Base-by-base conservation (phyloP, 2,329 filamentous ascomycete genomes). In the Calonectria pteridis region DNA sequence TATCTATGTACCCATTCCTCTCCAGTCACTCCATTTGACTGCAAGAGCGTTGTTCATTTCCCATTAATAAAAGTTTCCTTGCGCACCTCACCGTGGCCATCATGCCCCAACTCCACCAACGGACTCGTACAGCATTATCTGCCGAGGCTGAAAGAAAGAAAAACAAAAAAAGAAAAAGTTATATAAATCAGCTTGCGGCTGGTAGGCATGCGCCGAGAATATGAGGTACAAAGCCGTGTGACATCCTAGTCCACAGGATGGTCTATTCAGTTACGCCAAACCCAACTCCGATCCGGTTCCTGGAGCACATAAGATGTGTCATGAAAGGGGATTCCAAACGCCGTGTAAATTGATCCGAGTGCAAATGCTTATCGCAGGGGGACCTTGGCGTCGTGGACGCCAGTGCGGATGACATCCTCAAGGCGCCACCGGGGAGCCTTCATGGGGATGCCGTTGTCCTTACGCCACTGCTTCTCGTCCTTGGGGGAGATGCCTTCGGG, bases 401-500 rank as follows among this genome's bases (percentile, higher is more conserved):
- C 94, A 67, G 90, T 88, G 77, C 90, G 91, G 76, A 98, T 88
- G 63, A 98, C 92, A 75, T 98, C 95, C 70, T 95, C 92, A n/a
- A 98, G 85, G 75, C 89, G 89, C 96, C 96, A 98, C 78, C 96
- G 89, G 14, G 96, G 96, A 69, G 94, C 91, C 77, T 88, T 86
- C 78, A 98, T 88, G 69, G 97, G 92, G 23, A 96, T 84, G 50
- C 91, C 90, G 62, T 89, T 91, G 69, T 88, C 88, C 79, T 88
- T 89, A 70, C 89, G 87, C 89, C 92, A 92, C 80, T 94, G 91
- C 75, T 89, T 87, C 84, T 97, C 94, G 83, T 93, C 92, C 82
- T 96, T 92, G 13, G 92, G 89, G 0, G 91, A 90, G 49, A 95
- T 88, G 20, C 92, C 94, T 43, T 94, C 93, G 4, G 93, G 92